phyloP scores from a whole-genome alignment of 257 asterid species.

The Solanum lycopersicoides region DNA sequence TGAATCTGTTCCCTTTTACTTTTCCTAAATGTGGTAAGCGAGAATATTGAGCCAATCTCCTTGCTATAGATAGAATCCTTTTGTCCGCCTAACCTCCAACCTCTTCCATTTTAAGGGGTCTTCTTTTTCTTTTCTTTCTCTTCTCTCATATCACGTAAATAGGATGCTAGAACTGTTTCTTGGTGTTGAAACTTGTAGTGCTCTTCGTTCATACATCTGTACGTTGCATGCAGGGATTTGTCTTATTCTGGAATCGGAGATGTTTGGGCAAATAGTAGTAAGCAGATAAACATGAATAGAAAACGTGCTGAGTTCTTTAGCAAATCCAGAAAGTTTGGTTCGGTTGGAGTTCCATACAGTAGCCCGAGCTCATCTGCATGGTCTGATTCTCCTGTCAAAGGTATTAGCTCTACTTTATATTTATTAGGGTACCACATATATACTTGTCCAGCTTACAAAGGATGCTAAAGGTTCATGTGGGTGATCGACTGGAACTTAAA shows the following conservation, averaged over 20 bases:
- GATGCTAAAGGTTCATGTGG: neutral
- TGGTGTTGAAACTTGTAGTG: neutral
- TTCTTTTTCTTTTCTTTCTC: neutral
- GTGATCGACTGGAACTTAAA: neutral
- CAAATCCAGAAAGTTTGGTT: constrained; percentile 27
- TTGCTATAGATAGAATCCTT: neutral
- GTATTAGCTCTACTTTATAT: constrained; percentile 13
- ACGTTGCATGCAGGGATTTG: constrained; percentile 27
- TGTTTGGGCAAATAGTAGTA: constrained; percentile 23
- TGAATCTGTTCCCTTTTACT: neutral
- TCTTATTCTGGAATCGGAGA: constrained; percentile 25
- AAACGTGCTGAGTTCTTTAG: constrained; percentile 65
- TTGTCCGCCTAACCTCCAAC: neutral
- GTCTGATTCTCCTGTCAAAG: constrained; percentile 41
- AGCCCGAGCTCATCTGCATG: constrained; percentile 29
- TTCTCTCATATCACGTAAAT: neutral
- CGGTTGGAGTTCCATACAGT: constrained; percentile 32
- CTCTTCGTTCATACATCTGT: neutral
- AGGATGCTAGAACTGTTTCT: constrained; percentile 1
- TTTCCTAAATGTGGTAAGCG: neutral
- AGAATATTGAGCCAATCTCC: neutral
- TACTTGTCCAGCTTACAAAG: neutral
- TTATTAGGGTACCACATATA: neutral
- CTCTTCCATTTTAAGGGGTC: neutral
- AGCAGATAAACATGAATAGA: constrained; percentile 12